These are phyloP conservation scores for Fraxinus cuspidata DNA, from an alignment of 257 asterid genomes.

Conservation along the genomic window DNA sequence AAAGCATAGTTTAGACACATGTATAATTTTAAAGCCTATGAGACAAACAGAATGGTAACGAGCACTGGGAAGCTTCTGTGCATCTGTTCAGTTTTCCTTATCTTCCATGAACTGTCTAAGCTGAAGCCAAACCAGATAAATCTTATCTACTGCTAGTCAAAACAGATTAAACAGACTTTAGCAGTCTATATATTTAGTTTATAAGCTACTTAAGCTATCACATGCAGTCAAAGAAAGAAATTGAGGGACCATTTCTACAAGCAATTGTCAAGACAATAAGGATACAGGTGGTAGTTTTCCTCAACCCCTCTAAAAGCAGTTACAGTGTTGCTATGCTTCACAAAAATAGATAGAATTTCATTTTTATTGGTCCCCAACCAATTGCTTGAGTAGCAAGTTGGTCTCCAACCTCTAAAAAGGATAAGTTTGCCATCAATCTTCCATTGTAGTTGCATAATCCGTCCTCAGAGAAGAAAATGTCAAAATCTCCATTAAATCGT, in stretches of 20 bases:
- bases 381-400: background rate
- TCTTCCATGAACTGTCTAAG: background rate
- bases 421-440: background rate
- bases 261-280: background rate
- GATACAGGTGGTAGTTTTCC: background rate
- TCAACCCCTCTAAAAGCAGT: background rate
- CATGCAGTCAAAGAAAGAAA: background rate
- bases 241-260: background rate
- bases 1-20: constrained; percentile 3
- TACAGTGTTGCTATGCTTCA: background rate
- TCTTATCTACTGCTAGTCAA: background rate
- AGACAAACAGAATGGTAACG: background rate
- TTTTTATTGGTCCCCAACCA: background rate
- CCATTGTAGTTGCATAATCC: background rate
- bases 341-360: background rate
- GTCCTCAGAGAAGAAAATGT: background rate
- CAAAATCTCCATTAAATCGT: background rate
- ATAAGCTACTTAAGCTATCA: constrained; percentile 1
- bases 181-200: background rate
- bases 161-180: constrained; percentile 13
- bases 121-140: constrained; percentile 8
- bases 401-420: background rate
- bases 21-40: background rate
- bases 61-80: background rate
- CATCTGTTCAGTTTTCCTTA: background rate